Evolutionary conservation across 495 filamentous ascomycete genomes (phyloP).

Genomic region (Aspergillus diversus): DNA sequence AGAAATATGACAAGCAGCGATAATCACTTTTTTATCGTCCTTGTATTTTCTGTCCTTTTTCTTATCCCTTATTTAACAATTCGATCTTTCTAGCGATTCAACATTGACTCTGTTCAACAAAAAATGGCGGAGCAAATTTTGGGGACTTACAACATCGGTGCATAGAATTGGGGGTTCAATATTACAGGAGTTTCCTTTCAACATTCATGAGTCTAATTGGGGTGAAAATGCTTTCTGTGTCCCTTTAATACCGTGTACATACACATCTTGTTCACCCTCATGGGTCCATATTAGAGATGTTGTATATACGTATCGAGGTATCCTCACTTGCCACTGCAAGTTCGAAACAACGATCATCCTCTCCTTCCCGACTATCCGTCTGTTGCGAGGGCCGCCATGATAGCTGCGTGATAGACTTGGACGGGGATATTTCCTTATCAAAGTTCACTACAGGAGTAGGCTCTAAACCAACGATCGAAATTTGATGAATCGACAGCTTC

Average conservation of each 20-base stretch:
- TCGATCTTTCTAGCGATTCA: slow-evolving; percentile 31
- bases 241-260: slow-evolving; percentile 20
- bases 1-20: slow-evolving; percentile 47
- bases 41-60: slow-evolving; percentile 16
- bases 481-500: slow-evolving; percentile 41
- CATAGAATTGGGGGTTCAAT: slow-evolving; percentile 14
- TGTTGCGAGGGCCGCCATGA: slow-evolving; percentile 67
- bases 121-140: slow-evolving; percentile 32
- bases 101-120: slow-evolving; percentile 37
- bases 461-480: slow-evolving; percentile 47
- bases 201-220: slow-evolving; percentile 35
- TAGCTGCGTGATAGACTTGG: slow-evolving; percentile 73
- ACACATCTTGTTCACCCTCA: slow-evolving; percentile 24
- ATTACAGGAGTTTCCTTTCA: slow-evolving; percentile 29
- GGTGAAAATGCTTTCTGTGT: slow-evolving; percentile 5
- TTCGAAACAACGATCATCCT: slow-evolving; percentile 43
- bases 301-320: slow-evolving; percentile 74
- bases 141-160: slow-evolving; percentile 27
- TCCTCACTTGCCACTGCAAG: slow-evolving; percentile 86
- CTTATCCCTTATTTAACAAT: slow-evolving; percentile 17
- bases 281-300: slow-evolving; percentile 45
- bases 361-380: slow-evolving; percentile 10
- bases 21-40: slow-evolving; percentile 5
- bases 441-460: slow-evolving; percentile 45
- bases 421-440: slow-evolving; percentile 57